These are phyloP conservation scores for Saturnispora zaruensis DNA, from an alignment of 805 yeast genomes.

Conservation along the genomic window DNA sequence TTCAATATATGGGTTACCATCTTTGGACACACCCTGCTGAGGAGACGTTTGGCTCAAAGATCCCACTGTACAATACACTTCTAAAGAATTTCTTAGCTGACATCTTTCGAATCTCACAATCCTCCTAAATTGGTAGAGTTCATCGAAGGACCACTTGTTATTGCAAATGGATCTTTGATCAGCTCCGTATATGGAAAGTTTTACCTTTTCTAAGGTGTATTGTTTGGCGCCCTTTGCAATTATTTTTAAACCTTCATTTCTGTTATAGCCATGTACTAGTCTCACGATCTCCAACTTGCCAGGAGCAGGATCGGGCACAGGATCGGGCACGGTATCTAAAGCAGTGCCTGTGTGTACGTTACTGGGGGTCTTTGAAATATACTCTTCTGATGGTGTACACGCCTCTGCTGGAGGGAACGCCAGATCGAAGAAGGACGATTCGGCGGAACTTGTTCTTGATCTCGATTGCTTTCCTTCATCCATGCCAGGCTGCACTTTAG, in stretches of 20 bases:
- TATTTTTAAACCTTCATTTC: neutral
- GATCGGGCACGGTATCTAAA: neutral
- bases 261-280: neutral
- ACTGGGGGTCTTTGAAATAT: neutral
- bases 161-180: neutral
- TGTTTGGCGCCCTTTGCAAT: too few species aligned
- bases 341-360: neutral
- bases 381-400: constrained; percentile 4
- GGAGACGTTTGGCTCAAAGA: neutral
- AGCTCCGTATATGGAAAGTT: neutral
- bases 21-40: neutral
- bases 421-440: neutral
- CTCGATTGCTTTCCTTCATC: neutral
- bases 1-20: constrained; percentile 31
- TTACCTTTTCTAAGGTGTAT: neutral
- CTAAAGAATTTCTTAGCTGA: neutral
- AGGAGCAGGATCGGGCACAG: neutral
- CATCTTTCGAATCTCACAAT: constrained; percentile 2
- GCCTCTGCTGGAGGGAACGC: constrained; percentile 6
- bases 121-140: neutral
- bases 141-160: neutral
- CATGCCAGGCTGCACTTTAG: neutral
- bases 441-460: neutral
- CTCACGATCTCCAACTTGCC: neutral
- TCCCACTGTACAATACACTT: neutral